These are phyloP conservation scores for Crassisporium funariophilum DNA, from an alignment of 768 basidiomycete species.

Conservation along the genomic window DNA sequence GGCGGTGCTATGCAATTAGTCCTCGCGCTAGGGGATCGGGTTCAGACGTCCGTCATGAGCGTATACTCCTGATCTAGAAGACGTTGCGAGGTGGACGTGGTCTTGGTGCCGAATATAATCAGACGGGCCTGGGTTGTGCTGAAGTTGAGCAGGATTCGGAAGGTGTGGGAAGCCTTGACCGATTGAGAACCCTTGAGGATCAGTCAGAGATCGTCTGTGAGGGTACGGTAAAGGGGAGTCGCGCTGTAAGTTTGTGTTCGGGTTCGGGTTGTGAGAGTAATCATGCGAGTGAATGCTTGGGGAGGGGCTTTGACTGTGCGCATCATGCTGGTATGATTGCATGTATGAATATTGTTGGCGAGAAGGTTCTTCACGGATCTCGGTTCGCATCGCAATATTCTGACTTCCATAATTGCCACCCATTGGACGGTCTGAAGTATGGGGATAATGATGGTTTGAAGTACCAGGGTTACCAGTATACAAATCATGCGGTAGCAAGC, in stretches of 20 bases:
- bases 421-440: conserved; percentile 53
- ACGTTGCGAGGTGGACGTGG: conserved; percentile 29
- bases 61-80: conserved; percentile 40
- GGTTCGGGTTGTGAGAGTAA: conserved; percentile 41
- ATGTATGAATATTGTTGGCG: conserved; percentile 55
- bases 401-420: conserved; percentile 48
- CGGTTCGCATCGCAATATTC: conserved; percentile 45
- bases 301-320: conserved; percentile 41
- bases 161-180: conserved; percentile 52
- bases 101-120: conserved; percentile 45
- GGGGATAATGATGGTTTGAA: too few species aligned
- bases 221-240: conserved; percentile 51
- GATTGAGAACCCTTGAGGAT: conserved; percentile 54
- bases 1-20: conserved; percentile 3
- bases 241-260: too few species aligned
- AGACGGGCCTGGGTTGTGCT: conserved; percentile 41
- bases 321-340: conserved; percentile 49
- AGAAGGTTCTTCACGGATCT: conserved; percentile 43
- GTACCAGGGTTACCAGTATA: conserved; percentile 41
- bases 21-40: conserved; percentile 42
- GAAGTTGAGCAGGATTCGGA: conserved; percentile 45
- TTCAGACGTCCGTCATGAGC: conserved; percentile 50
- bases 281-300: conserved; percentile 36
- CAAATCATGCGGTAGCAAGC: conserved; percentile 43
- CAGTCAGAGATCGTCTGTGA: conserved; percentile 59